Conservation (phyloP, 2,329 filamentous ascomycete species). For the Xylariales sp. region DNA sequence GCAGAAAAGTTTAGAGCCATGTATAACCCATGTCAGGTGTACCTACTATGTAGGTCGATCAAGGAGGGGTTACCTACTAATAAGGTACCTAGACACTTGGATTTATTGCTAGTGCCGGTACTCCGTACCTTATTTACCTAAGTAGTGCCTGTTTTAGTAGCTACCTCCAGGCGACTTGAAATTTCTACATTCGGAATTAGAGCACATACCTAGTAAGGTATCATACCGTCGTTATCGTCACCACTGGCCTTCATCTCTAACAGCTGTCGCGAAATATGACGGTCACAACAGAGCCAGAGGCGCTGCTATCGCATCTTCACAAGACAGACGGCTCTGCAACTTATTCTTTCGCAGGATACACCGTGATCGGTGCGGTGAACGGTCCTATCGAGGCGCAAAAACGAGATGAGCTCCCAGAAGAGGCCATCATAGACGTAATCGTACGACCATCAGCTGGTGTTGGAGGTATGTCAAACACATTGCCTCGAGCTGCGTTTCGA, state of each 20-base stretch:
- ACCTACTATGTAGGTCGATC: not conserved
- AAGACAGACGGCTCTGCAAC: conserved; percentile 84
- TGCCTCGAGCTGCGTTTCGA: conserved; percentile 39
- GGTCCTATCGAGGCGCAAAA: conserved; percentile 91
- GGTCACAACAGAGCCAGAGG: conserved; percentile 60
- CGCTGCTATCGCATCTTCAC: conserved; percentile 68
- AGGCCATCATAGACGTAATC: conserved; percentile 89
- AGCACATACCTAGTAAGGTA: conserved; percentile 28
- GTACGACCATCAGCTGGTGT: conserved; percentile 87
- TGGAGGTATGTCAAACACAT: conserved; percentile 68
- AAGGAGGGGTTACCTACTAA: conserved; percentile 1
- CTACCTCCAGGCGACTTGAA: conserved; percentile 13
- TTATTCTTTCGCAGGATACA: conserved; percentile 80
- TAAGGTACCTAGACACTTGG: not conserved
- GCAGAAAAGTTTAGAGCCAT: too few relatives aligned
- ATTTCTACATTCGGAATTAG: conserved; percentile 27
- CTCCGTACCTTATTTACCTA: too few relatives aligned
- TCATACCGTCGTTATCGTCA: too few relatives aligned
- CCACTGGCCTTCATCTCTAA: conserved; percentile 7
- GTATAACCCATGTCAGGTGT: too few relatives aligned
- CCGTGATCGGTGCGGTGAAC: conserved; percentile 87
- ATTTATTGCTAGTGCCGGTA: not conserved
- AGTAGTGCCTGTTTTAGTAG: conserved; percentile 2
- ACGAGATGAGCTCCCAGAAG: conserved; percentile 90
- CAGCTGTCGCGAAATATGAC: conserved; percentile 55